phyloP scores from a whole-genome alignment of 352 stramenopile genomes.

The Phytophthora pinifolia region DNA sequence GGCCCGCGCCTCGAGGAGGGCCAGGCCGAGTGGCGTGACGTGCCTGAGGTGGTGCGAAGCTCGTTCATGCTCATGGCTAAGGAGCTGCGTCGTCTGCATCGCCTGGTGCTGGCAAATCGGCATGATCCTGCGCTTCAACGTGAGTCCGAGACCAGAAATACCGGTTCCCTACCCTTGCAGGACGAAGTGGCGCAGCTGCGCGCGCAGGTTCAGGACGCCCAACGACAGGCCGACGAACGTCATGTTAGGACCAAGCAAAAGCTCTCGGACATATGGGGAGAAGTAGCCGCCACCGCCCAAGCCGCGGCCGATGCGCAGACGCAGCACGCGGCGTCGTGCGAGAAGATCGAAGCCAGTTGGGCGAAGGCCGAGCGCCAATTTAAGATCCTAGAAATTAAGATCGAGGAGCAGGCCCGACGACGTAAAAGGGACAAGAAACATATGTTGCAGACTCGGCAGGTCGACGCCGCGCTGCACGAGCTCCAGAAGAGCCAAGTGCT shows the following conservation, averaged over 20 bases:
- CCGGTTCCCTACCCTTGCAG: not conserved
- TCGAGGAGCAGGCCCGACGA: slow-evolving; percentile 1
- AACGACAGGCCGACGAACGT: not conserved
- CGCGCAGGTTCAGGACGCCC: slow-evolving; percentile 1
- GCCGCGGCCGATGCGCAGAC: slow-evolving; percentile 6
- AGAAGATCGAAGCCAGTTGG: slow-evolving; percentile 7
- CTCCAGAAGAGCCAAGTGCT: slow-evolving; percentile 10
- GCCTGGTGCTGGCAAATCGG: slow-evolving; percentile 8
- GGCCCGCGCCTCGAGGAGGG: slow-evolving; percentile 34
- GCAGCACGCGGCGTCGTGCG: slow-evolving; percentile 1
- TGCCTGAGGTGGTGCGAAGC: slow-evolving; percentile 51
- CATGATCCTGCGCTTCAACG: not conserved
- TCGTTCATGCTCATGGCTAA: slow-evolving; percentile 55
- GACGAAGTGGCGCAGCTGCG: slow-evolving; percentile 7
- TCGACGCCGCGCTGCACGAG: slow-evolving; percentile 5
- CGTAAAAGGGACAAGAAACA: not conserved
- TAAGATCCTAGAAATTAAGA: not conserved
- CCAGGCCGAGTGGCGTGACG: slow-evolving; percentile 44
- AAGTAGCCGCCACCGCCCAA: slow-evolving; percentile 13
- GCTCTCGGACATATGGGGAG: slow-evolving; percentile 13
- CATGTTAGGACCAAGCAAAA: slow-evolving; percentile 7
- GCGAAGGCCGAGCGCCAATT: slow-evolving; percentile 3
- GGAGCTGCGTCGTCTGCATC: slow-evolving; percentile 34
- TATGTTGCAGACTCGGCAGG: not conserved
- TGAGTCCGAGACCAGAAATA: not conserved